A percentile compares a stretch with the other conserved stretches of the same genome.
These are phyloP conservation scores for Dactylonectria estremocensis DNA, from an alignment of 2,329 filamentous ascomycete species.

Conservation along the genomic window DNA sequence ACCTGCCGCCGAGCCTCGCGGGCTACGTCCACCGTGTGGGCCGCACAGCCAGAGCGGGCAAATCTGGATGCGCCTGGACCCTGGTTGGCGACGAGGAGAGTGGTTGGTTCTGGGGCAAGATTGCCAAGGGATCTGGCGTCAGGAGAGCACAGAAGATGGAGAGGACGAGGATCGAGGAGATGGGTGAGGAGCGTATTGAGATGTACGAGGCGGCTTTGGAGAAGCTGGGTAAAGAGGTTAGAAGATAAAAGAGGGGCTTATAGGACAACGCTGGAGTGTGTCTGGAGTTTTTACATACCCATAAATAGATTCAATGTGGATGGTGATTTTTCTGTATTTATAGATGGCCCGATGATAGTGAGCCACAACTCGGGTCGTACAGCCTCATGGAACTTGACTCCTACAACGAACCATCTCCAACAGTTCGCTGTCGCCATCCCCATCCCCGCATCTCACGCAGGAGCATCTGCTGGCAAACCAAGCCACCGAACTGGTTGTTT, in stretches of 20 bases:
- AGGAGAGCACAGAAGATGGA: slow-evolving; percentile 62
- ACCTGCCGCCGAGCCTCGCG: slow-evolving; percentile 84
- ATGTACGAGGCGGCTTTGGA: slow-evolving; percentile 72
- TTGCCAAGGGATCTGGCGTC: slow-evolving; percentile 73
- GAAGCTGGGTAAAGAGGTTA: slow-evolving; percentile 74
- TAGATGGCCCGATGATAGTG: not conserved
- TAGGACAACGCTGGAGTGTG: slow-evolving; percentile 20
- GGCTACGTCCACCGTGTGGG: slow-evolving; percentile 94
- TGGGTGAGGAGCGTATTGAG: slow-evolving; percentile 62
- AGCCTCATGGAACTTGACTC: not conserved
- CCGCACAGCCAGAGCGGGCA: slow-evolving; percentile 87
- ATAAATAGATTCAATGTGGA: slow-evolving; percentile 15
- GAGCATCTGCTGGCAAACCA: slow-evolving; percentile 1
- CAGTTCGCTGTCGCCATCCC: slow-evolving; percentile 5
- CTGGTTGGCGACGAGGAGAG: slow-evolving; percentile 87
- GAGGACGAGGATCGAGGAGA: slow-evolving; percentile 63
- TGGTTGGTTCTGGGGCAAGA: slow-evolving; percentile 92
- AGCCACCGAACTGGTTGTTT: slow-evolving; percentile 5
- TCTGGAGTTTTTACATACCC: slow-evolving; percentile 38
- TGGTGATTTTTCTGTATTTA: not conserved
- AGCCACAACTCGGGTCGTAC: too few relatives aligned
- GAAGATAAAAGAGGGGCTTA: slow-evolving; percentile 41
- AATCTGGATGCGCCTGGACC: slow-evolving; percentile 85
- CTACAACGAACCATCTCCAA: slow-evolving; percentile 7
- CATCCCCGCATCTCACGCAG: slow-evolving; percentile 21